These are phyloP conservation scores for Yamadazyma diddensiae DNA, from an alignment of 1,139 yeast genomes.

Conservation along the genomic window DNA sequence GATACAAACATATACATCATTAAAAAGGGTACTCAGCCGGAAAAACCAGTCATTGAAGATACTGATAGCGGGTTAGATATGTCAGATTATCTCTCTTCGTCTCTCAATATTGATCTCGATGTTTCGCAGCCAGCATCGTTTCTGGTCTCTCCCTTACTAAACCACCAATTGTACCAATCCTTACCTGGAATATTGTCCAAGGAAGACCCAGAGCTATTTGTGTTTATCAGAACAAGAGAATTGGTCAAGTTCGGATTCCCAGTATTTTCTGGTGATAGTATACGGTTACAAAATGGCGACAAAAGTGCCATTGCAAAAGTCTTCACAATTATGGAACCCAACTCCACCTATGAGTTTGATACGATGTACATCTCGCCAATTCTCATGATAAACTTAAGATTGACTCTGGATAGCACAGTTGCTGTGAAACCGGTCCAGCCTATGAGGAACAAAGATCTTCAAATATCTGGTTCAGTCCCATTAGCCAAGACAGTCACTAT, in stretches of 20 bases:
- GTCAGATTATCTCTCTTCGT: conserved; percentile 34
- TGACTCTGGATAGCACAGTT: conserved; percentile 29
- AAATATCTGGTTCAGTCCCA: conserved; percentile 24
- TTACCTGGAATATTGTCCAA: conserved; percentile 29
- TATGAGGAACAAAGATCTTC: conserved; percentile 11
- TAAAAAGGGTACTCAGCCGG: conserved; percentile 17
- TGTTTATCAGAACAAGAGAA: conserved; percentile 50
- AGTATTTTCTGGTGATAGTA: conserved; percentile 67
- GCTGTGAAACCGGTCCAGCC: conserved; percentile 20
- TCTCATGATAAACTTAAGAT: conserved; percentile 49
- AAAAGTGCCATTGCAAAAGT: conserved; percentile 40
- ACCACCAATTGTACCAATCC: conserved; percentile 23
- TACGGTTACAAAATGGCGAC: conserved; percentile 31
- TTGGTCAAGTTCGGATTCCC: conserved; percentile 55
- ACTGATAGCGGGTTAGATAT: conserved; percentile 26
- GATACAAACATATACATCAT: conserved; percentile 54
- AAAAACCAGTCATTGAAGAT: conserved; percentile 7
- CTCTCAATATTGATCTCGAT: conserved; percentile 22
- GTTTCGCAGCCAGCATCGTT: conserved; percentile 14
- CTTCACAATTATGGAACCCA: conserved; percentile 66
- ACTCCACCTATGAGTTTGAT: conserved; percentile 33
- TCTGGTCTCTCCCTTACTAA: conserved; percentile 29
- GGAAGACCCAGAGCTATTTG: conserved; percentile 47
- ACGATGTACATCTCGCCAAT: conserved; percentile 63
- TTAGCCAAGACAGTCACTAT: conserved; percentile 51